Evolutionary conservation across 495 filamentous ascomycete genomes (phyloP), one percentile per base, ranked within the genome.

Genomic region (Xylaria bambusicola): DNA sequence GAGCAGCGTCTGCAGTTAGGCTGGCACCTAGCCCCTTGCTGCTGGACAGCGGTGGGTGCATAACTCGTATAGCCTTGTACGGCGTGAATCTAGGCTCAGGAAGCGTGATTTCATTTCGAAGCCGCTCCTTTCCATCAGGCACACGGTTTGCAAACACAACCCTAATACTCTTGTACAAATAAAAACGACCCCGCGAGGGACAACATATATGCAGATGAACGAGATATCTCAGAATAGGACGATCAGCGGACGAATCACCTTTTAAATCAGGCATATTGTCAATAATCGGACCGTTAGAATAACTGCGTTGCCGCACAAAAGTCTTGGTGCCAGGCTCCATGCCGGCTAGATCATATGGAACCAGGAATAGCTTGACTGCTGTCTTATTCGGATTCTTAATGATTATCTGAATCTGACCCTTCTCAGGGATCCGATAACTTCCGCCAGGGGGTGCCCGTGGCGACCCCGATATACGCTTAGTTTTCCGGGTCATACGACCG

Each of bases 121-220:
- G 79, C 56, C 86, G 91, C 75, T 98, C 94, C 69, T 98, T 97
- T 26, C 92, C 94, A 67, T 99, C 94, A 0, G 95, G 94, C 2
- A 97, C 95, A 26, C 94, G 86, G 71, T 99, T 99, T 52, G 94
- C 94, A 72, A 99, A 99, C 2, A 99, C 94, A 45, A 99, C 91
- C 29, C 94, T 85, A 58, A 98, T 89, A 57, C 82, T 89, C 66
- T 93, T 95, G 77, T 98, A 91, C 2, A 99, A 77, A 63, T 90
- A 99, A 72, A 86, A 95, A 49, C 93, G 87, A 33, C 92, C 92
- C 51, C 84, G 86, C 1, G 86, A 86, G 8, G 93, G 87, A 69
- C 88, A 91, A 71, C 93, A 97, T 41, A 99, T 94, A 65, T 98
- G 92, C 26, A 99, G 69, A 70, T 99, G 94, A 52, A 97, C 85